Evolutionary conservation across 75 land plant species (phyloP), one percentile per base, ranked within the genome.

Genomic region (Picea sitchensis): DNA sequence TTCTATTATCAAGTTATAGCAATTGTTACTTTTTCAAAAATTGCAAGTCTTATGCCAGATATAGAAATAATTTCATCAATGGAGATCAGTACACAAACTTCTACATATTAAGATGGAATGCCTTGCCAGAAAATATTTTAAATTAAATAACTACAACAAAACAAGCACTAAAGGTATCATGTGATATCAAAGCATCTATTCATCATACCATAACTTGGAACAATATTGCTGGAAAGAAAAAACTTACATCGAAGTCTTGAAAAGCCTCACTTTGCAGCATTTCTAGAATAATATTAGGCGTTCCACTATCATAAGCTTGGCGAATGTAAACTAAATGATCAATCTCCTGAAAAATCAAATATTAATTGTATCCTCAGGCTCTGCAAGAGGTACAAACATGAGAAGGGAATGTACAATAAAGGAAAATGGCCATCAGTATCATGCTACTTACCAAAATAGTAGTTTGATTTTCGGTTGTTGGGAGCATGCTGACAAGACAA

Each of bases 261-360:
- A 95, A 80, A 57, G 78, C 59, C 69, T 90, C 88, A 78, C 85
- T 83, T 12, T 81, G 85, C 73, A 97, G 88, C 80, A 93, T 83
- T 60, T 93, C 87, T 38, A 90, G 76, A 62, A 91, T 76, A 78
- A 78, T 90, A 38, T 51, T 73, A 59, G 88, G 86, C 30, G 98
- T 87, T 78, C 85, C 90, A 77, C 75, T 86, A 41, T 90, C 87
- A 84, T 91, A 87, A 17, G 98, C 95, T 88, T 89, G 98, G 20
- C 89, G 92, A 60, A 89, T 93, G 85, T 97, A 95, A 57, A 77
- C 85, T 32, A 85, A 78, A 87, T 94, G 96, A 84, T 97, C 94
- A 79, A 95, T 85, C 38, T 97, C 98, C 99, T 97, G 94, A 41
- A 81, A 61, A 76, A 58, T 65, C 30, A 38, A 67, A 73, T 14